phyloP scores from a whole-genome alignment of 805 yeast species.

The Candida corydali region DNA sequence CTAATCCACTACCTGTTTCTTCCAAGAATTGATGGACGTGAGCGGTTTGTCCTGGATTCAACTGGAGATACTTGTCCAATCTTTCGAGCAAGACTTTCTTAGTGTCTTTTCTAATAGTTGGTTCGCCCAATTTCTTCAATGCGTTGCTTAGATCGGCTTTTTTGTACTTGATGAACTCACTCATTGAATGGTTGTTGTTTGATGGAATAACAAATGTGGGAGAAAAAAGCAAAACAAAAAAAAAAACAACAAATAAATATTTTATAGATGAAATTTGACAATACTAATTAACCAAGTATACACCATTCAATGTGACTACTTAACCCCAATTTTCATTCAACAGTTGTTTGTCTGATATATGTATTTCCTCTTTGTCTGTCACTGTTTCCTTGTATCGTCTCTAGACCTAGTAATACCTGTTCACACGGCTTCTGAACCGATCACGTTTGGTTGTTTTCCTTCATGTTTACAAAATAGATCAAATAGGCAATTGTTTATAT shows the following conservation, averaged over 20 bases:
- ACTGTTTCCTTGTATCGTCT: too few relatives aligned
- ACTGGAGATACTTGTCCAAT: constrained; percentile 25
- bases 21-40: constrained; percentile 15
- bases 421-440: too few relatives aligned
- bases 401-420: too few relatives aligned
- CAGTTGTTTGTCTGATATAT: too few relatives aligned
- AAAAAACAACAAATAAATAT: not conserved
- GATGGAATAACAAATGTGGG: not conserved
- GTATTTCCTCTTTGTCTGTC: too few relatives aligned
- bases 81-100: constrained; percentile 38
- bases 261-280: too few relatives aligned
- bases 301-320: too few relatives aligned
- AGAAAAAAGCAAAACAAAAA: constrained; percentile 2
- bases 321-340: too few relatives aligned
- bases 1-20: constrained; percentile 19
- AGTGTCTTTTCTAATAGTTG: constrained; percentile 35
- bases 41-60: constrained; percentile 19
- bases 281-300: too few relatives aligned
- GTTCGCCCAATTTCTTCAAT: constrained; percentile 31
- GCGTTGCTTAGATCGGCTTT: constrained; percentile 38
- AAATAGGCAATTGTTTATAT: too few relatives aligned
- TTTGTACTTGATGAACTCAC: constrained; percentile 30
- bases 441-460: too few relatives aligned
- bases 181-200: constrained; percentile 18
- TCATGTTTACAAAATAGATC: too few relatives aligned